A percentile compares a stretch with the other conserved stretches of the same genome.
Evolutionary conservation across 495 filamentous ascomycete species (phyloP).

Genomic region (Lichenothelia convexa): DNA sequence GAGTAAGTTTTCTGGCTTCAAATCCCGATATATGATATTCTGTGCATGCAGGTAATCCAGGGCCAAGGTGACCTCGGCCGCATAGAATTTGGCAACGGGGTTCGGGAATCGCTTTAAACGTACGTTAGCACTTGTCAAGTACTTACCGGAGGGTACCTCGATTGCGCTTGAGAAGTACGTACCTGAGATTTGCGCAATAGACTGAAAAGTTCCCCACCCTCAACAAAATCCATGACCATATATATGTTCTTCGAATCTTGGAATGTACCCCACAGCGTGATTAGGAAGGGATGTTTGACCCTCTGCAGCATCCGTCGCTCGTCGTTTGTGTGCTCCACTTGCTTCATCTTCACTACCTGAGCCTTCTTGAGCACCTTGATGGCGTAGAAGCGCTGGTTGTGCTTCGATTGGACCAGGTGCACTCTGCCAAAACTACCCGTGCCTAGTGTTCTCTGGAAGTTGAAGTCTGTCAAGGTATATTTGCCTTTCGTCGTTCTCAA

Average conservation of each 20-base stretch:
- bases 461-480: conserved; percentile 80
- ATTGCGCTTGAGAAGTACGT: conserved; percentile 18
- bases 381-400: conserved; percentile 94
- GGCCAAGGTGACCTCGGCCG: conserved; percentile 87
- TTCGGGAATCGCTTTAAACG: conserved; percentile 80
- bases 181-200: conserved; percentile 91
- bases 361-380: conserved; percentile 96
- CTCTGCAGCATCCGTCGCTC: conserved; percentile 87
- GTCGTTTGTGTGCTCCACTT: conserved; percentile 97
- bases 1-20: conserved; percentile 92
- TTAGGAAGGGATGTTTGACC: conserved; percentile 91
- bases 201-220: conserved; percentile 94
- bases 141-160: background rate
- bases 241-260: conserved; percentile 90
- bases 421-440: conserved; percentile 95
- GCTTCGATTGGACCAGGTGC: conserved; percentile 87
- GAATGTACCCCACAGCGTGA: conserved; percentile 96
- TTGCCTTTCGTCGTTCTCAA: conserved; percentile 84
- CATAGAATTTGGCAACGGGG: conserved; percentile 97
- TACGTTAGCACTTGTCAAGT: too few species aligned
- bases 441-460: conserved; percentile 72
- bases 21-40: conserved; percentile 92
- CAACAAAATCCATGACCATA: conserved; percentile 99
- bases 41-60: conserved; percentile 89
- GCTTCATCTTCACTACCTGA: conserved; percentile 99